A percentile compares a stretch with the other conserved stretches of the same genome.
phyloP scores from a whole-genome alignment of 345 rosid genomes.

The Aurinia saxatilis region DNA sequence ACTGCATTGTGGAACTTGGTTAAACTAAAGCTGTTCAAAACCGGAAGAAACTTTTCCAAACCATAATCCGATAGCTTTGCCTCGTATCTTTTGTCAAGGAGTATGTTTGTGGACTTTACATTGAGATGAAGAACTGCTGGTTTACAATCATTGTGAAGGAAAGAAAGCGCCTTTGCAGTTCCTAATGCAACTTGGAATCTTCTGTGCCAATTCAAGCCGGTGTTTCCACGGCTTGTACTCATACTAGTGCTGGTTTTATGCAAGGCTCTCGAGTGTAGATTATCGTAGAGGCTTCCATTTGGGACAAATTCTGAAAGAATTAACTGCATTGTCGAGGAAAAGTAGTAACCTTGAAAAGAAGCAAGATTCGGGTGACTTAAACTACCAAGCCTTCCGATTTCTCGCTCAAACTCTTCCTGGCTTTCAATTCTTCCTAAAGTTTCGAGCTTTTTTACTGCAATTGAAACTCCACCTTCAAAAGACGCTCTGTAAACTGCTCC shows the following conservation, averaged over 20 bases:
- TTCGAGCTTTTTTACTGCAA: conserved; percentile 93
- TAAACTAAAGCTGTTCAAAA: conserved; percentile 59
- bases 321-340: conserved; percentile 79
- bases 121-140: conserved; percentile 91
- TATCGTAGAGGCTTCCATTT: conserved; percentile 74
- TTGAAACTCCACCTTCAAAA: conserved; percentile 83
- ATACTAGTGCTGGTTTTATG: conserved; percentile 64
- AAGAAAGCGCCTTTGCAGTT: conserved; percentile 83
- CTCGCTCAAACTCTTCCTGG: conserved; percentile 93
- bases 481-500: conserved; percentile 77
- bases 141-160: conserved; percentile 83
- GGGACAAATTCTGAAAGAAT: conserved; percentile 66
- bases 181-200: conserved; percentile 86
- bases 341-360: conserved; percentile 82
- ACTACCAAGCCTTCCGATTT: conserved; percentile 67
- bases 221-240: conserved; percentile 54
- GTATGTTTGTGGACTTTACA: conserved; percentile 82
- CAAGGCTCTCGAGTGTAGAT: conserved; percentile 48
- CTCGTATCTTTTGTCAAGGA: conserved; percentile 64
- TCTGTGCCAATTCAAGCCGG: conserved; percentile 67
- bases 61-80: conserved; percentile 88
- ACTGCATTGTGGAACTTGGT: conserved; percentile 75
- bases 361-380: conserved; percentile 66
- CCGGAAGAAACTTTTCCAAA: conserved; percentile 69
- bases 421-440: conserved; percentile 75